phyloP scores from a whole-genome alignment of 2,329 filamentous ascomycete genomes.

The Aspergillus sp. region DNA sequence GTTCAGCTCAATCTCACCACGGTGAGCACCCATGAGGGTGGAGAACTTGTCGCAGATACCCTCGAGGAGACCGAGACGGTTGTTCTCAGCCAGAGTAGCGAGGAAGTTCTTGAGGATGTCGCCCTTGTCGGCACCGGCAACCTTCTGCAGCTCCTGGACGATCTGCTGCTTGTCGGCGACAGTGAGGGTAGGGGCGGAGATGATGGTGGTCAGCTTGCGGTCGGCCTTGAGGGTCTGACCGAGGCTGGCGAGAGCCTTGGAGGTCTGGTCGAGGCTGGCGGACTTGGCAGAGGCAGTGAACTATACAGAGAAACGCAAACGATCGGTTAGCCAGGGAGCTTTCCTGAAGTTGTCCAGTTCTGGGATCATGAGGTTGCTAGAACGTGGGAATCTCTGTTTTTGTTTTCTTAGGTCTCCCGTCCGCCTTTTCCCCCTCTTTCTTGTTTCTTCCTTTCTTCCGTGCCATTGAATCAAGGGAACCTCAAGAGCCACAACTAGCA shows the following conservation, averaged over 20 bases:
- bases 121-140: slow-evolving; percentile 68
- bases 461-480: not conserved
- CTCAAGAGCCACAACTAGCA: not conserved
- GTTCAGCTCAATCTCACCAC: slow-evolving; percentile 88
- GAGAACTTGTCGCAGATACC: slow-evolving; percentile 85
- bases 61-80: slow-evolving; percentile 80
- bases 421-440: not conserved
- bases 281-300: slow-evolving; percentile 95
- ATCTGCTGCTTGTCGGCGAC: slow-evolving; percentile 81
- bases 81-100: slow-evolving; percentile 88
- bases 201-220: slow-evolving; percentile 73
- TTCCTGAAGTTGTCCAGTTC: not conserved
- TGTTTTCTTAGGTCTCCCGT: not conserved
- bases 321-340: slow-evolving; percentile 13
- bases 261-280: slow-evolving; percentile 78
- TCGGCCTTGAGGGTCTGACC: slow-evolving; percentile 75
- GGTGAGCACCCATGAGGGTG: slow-evolving; percentile 81
- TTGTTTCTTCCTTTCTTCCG: not conserved
- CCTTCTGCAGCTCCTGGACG: slow-evolving; percentile 83
- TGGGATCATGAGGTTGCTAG: not conserved
- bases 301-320: slow-evolving; percentile 49
- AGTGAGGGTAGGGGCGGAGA: slow-evolving; percentile 77
- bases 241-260: slow-evolving; percentile 75
- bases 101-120: slow-evolving; percentile 95
- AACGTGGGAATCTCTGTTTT: not conserved